phyloP scores from a whole-genome alignment of 2,329 filamentous ascomycete genomes.

The Ambrosiella beaveri region DNA sequence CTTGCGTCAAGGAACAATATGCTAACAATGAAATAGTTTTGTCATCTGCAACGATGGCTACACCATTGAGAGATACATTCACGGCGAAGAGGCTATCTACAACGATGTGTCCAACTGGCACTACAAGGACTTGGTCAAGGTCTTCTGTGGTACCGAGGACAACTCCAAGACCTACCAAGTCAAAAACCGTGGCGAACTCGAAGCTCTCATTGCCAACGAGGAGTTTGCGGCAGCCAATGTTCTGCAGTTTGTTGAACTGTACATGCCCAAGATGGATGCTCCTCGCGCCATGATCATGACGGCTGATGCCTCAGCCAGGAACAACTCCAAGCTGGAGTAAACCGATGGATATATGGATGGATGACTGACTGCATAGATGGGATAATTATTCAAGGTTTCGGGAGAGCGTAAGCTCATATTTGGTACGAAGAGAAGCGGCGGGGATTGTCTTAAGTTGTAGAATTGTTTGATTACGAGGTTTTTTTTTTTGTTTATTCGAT shows the following conservation, averaged over 20 bases:
- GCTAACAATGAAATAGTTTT: conserved; percentile 33
- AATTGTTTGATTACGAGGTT: background rate
- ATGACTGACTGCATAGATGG: no score
- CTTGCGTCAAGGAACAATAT: background rate
- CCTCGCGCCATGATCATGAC: conserved; percentile 52
- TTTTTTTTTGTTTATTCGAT: background rate
- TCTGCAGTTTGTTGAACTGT: conserved; percentile 61
- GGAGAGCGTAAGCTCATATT: background rate
- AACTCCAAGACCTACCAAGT: conserved; percentile 46
- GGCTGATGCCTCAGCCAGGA: conserved; percentile 51
- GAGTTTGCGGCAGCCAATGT: conserved; percentile 41
- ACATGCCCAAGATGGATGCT: conserved; percentile 66
- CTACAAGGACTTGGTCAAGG: conserved; percentile 47
- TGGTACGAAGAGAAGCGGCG: background rate
- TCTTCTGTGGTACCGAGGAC: conserved; percentile 45
- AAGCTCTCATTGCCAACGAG: conserved; percentile 44
- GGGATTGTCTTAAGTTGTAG: background rate
- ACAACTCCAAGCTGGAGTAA: conserved; percentile 35
- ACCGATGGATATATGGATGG: background rate
- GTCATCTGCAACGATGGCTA: conserved; percentile 78
- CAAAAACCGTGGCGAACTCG: conserved; percentile 51
- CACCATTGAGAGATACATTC: conserved; percentile 78
- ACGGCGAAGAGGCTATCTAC: conserved; percentile 62
- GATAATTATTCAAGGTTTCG: background rate
- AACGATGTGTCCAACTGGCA: conserved; percentile 69